A percentile compares a stretch with the other conserved stretches of the same genome.
These are phyloP conservation scores for Phytopythium mirpurense DNA, from an alignment of 352 stramenopile species.

Conservation along the genomic window DNA sequence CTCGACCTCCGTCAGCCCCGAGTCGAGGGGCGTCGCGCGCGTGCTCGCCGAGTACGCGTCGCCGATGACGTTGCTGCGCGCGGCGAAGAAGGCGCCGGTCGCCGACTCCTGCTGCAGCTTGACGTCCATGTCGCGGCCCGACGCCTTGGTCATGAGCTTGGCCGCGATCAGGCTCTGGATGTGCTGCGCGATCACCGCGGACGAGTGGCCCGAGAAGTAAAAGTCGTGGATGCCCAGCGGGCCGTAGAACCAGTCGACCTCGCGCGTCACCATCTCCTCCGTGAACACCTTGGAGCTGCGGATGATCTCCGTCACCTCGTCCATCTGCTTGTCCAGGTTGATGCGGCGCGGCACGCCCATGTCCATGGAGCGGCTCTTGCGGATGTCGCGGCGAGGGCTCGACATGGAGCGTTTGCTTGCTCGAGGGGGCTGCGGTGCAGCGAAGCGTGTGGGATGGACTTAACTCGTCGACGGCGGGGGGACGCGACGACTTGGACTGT, in stretches of 20 bases:
- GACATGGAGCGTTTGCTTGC: constrained; percentile 18
- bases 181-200: constrained; percentile 63
- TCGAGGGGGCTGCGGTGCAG: too few species aligned
- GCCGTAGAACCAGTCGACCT: constrained; percentile 83
- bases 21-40: constrained; percentile 42
- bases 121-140: constrained; percentile 65
- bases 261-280: constrained; percentile 43
- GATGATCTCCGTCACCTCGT: constrained; percentile 60
- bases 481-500: constrained; percentile 6
- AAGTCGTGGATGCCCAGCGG: constrained; percentile 78
- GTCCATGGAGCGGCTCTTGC: constrained; percentile 55
- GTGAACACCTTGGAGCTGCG: constrained; percentile 54
- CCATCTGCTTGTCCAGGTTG: constrained; percentile 56
- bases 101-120: constrained; percentile 77
- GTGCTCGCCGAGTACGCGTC: constrained; percentile 38
- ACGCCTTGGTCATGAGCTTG: constrained; percentile 80
- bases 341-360: constrained; percentile 49
- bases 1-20: constrained; percentile 61
- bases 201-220: constrained; percentile 70
- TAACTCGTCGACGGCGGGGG: constrained; percentile 2
- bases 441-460: too few species aligned
- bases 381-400: constrained; percentile 19
- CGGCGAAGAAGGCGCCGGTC: constrained; percentile 74
- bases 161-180: constrained; percentile 76
- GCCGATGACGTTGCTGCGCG: constrained; percentile 79